Evolutionary conservation across 805 yeast species (phyloP), one percentile per base, ranked within the genome.

Genomic region (Grigorovia transvaalensis): DNA sequence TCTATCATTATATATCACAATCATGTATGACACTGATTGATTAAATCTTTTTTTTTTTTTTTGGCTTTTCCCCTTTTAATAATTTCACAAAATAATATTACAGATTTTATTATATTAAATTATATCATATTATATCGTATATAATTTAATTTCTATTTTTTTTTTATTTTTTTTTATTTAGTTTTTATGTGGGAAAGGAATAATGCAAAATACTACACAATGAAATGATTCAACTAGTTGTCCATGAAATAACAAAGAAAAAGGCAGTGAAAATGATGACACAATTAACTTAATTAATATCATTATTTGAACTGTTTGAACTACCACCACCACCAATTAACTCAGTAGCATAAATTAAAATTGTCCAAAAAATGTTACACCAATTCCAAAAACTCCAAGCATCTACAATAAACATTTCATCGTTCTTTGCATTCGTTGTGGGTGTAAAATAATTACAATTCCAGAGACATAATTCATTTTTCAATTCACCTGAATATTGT

Each of bases 311-410:
- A 41, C 20, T 44, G 11, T 35, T 35, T 11, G 48, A 20, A 9
- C 40, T 23, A 40, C 47, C 51, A 23, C 27, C 51, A 23, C 27
- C 27, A 23, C 51, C 51, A 44, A 49, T 44, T n/a, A 91, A 72
- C 69, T 91, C 99, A 47, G 85, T 73, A 33, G 84, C 82, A 67
- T 91, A 91, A 29, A 93, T 73, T n/a, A 81, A 71, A 52, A 93
- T 71, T 11, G 95, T 85, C 50, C 84, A 77, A 57, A 84, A 81
- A 73, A 91, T 86, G 65, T 91, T 91, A 53, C 87, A 79, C 98
- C 98, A 91, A 61, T 90, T 88, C 98, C 99, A 91, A 65, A 93
- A 86, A 61, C 88, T 89, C 88, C 95, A 85, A n/a, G 96, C 84
- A 64, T 82, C 76, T 45, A 78, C 73, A 50, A 68, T 57, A 2